Base-by-base conservation (phyloP, 352 stramenopile genomes). In the Globisporangium okanoganense region DNA sequence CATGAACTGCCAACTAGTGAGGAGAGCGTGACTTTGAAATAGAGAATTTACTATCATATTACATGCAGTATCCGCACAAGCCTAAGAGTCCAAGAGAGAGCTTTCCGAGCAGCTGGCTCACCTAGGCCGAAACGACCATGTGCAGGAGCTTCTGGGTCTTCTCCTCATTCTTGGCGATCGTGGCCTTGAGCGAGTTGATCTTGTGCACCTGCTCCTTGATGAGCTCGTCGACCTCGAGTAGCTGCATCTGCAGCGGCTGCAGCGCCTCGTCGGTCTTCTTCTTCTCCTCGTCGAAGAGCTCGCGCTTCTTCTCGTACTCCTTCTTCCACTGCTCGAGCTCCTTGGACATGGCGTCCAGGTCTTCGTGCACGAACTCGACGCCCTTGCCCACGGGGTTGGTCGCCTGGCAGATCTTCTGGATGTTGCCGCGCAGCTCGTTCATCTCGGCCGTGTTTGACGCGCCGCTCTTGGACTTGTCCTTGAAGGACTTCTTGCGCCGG, bases 301-400 rank as follows among this genome's bases (percentile, higher is more conserved):
- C 84, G 29, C 77, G 73, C 55, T 97, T 92, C 29, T 76, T 75
- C 31, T 77, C 66, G 59, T 94, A 92, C 69, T 97, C 84, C 33
- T 81, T 84, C 47, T 85, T 82, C 94, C 94, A 98, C 56, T 91
- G 81, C 48, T 94, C 85, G 35, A 98, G 85, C 69, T 98, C 94
- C 61, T 92, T 94, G 7, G 77, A 80, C 92, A 99, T 98, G n/a
- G 83, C 76, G 40, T 92, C 88, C 63, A 98, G 69, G 71, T 98
- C 95, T 62, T 98, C 88, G 64, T 96, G 81, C 20, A 98, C 89
- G 73, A 95, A 98, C 72, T 98, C 90, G 64, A 98, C 92, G 58
- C 85, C 97, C 53, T 94, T 92, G 16, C 85, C 92, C 44, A 98
- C 80, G 7, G 89, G 93, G 29, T 95, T 91, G 1, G 92, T 94